Evolutionary conservation across 2,329 filamentous ascomycete genomes (phyloP).

Genomic region (Botrytis medusae): DNA sequence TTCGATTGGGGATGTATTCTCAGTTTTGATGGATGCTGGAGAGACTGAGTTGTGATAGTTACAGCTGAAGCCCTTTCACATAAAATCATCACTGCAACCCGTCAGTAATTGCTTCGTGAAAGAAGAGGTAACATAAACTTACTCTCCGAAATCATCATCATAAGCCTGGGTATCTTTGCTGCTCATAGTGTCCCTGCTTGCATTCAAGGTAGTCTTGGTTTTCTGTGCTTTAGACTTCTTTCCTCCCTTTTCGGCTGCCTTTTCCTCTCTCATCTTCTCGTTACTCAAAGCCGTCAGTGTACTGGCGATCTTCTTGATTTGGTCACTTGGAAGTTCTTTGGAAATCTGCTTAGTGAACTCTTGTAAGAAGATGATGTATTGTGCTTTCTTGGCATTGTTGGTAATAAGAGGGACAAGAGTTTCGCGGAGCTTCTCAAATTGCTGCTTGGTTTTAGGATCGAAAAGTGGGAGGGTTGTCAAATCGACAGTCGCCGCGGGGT

Average conservation of each 20-base stretch:
- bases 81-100: slow-evolving; percentile 63
- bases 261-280: slow-evolving; percentile 99
- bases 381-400: slow-evolving; percentile 78
- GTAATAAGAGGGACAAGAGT: slow-evolving; percentile 76
- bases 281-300: slow-evolving; percentile 86
- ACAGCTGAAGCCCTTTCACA: slow-evolving; percentile 52
- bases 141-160: slow-evolving; percentile 84
- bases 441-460: slow-evolving; percentile 81
- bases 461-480: slow-evolving; percentile 79
- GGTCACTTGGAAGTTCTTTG: slow-evolving; percentile 84
- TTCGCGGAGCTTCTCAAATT: slow-evolving; percentile 79
- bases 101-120: slow-evolving; percentile 29
- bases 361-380: slow-evolving; percentile 86
- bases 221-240: slow-evolving; percentile 98
- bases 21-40: not conserved
- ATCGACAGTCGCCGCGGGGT: slow-evolving; percentile 79
- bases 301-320: slow-evolving; percentile 95
- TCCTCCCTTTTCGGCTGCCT: slow-evolving; percentile 85
- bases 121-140: slow-evolving; percentile 46
- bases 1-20: not conserved
- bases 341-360: slow-evolving; percentile 86
- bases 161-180: slow-evolving; percentile 74
- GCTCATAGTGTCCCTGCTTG: slow-evolving; percentile 55
- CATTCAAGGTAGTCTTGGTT: slow-evolving; percentile 83
- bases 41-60: slow-evolving; percentile 10